Conservation (phyloP, 2,329 filamentous ascomycete genomes). For the Beauveria australis region DNA sequence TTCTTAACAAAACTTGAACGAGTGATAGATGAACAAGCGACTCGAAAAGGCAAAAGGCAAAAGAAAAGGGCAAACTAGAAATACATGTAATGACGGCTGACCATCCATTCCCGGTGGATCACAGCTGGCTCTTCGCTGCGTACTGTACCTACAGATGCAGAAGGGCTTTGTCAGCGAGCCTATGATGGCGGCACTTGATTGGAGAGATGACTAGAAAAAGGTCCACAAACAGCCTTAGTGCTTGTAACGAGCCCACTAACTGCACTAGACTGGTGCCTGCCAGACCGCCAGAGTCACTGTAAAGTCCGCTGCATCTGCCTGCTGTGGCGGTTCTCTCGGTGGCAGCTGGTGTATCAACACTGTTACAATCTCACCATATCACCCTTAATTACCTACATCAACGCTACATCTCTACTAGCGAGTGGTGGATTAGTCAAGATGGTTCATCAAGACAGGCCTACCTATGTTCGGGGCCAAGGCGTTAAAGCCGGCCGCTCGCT, state of each 20-base stretch:
- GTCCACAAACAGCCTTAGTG: neutral
- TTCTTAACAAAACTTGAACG: neutral
- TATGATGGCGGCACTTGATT: neutral
- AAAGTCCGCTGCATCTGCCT: neutral
- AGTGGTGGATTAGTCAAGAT: too few species aligned
- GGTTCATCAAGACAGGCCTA: neutral
- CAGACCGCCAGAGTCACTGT: neutral
- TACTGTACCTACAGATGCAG: neutral
- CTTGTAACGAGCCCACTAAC: neutral
- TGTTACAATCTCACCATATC: neutral
- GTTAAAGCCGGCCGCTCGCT: neutral
- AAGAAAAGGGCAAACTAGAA: neutral
- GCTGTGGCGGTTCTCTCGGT: neutral
- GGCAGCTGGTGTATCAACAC: neutral
- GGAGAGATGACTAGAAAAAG: neutral
- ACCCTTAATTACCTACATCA: neutral
- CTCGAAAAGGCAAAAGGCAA: neutral
- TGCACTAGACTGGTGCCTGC: neutral
- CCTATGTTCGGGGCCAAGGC: neutral
- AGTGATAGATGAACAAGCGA: neutral
- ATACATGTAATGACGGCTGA: neutral
- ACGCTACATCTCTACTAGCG: too few species aligned
- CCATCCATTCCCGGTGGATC: constrained; percentile 2
- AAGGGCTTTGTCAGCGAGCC: constrained; percentile 9
- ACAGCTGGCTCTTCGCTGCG: neutral